Conservation (phyloP, 1,139 yeast genomes). For the Arxiozyma slooffiae region DNA sequence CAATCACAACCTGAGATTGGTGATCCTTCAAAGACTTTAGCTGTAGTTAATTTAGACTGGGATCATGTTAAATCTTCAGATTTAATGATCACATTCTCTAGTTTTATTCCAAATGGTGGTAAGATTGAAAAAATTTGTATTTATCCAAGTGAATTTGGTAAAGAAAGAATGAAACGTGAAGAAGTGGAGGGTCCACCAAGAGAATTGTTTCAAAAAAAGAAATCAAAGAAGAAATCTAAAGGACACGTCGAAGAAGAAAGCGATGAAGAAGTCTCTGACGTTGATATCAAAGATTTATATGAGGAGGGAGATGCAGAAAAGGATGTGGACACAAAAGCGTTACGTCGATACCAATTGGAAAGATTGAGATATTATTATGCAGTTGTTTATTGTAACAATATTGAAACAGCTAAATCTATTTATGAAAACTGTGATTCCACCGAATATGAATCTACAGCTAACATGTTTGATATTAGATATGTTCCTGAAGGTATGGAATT, state of each 20-base stretch:
- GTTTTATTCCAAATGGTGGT: conserved; percentile 78
- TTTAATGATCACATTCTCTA: conserved; percentile 77
- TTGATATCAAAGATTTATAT: conserved; percentile 54
- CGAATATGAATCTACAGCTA: conserved; percentile 93
- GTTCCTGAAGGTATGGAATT: conserved; percentile 88
- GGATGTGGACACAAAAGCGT: conserved; percentile 57
- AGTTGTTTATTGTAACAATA: conserved; percentile 73
- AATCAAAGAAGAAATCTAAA: conserved; percentile 31
- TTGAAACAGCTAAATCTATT: conserved; percentile 61
- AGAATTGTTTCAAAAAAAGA: conserved; percentile 55
- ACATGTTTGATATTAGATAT: conserved; percentile 82
- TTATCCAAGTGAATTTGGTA: conserved; percentile 92
- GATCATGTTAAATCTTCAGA: conserved; percentile 82
- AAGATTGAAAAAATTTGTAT: conserved; percentile 59
- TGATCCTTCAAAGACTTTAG: conserved; percentile 72
- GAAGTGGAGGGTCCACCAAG: conserved; percentile 88
- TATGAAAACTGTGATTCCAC: conserved; percentile 88
- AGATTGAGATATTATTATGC: conserved; percentile 87
- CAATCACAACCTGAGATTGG: conserved; percentile 70
- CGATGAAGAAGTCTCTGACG: conserved; percentile 43
- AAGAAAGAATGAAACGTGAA: conserved; percentile 82
- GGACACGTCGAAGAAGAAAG: conserved; percentile 33
- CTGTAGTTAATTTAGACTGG: conserved; percentile 97
- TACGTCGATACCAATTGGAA: conserved; percentile 76
- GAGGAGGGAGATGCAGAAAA: conserved; percentile 64